Base-by-base conservation (phyloP, 371 early-diverging fungal species). In the Mucor mucedo region DNA sequence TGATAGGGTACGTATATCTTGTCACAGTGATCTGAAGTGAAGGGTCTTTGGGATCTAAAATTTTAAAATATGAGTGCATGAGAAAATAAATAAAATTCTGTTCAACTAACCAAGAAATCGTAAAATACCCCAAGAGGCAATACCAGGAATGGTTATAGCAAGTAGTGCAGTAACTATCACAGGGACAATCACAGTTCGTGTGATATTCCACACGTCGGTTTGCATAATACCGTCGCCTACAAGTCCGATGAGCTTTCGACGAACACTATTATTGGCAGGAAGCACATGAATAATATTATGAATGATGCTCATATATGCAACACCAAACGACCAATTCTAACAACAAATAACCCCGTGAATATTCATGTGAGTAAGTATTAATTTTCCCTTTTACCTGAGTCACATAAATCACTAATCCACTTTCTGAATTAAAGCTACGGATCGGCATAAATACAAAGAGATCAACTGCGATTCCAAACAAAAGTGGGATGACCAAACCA, bases 321-420 rank as follows among this genome's bases (percentile, higher is more conserved):
- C 62, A 41, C 88, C 88, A 62, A 83, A 68, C 13, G 86, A 75
- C 88, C 87, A 88, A 55, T 83, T 79, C 88, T 86, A 59, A 29
- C 7, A 5, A 41, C 9, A 32, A 50, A 50, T 35, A 35, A 35
- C 4, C 35, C 35, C 35, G 35, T 35, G 35, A 35, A 35, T 35
- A 35, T 8, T 35, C 35, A 35, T 35, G 35, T 35, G 35, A 8
- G 35, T 35, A 8, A 16, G 33, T 21, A 29, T 16, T 10, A 27
- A 47, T 32, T 10, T 13, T 32, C 7, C 13, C 21, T 63, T 69
- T 72, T 82, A 85, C 87, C 74, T 86, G 77, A 32, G 81, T 72
- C 33, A 83, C 58, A 42, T 81, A 73, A 42, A 86, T 72, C 13
- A 75, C 78, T n/a, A 77, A 57, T 28, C 67, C 69, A 28, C 70